Conservation (phyloP, 2,329 filamentous ascomycete genomes). For the Fusarium metavorans region DNA sequence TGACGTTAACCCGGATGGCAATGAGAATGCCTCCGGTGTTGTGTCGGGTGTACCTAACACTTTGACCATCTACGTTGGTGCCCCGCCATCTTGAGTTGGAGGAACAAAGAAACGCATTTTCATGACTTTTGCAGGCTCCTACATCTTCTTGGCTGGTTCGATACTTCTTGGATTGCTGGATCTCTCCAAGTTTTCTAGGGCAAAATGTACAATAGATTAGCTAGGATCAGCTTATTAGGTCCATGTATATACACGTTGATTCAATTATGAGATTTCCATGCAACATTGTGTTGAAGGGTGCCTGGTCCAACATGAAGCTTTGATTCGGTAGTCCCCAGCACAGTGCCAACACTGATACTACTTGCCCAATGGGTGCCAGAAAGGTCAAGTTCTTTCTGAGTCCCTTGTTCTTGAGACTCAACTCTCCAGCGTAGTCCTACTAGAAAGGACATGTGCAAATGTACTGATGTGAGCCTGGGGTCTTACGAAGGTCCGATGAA, state of each 20-base stretch:
- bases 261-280: background rate
- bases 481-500: background rate
- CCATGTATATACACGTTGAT: background rate
- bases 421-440: background rate
- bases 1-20: constrained; percentile 70
- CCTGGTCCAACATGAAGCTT: background rate
- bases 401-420: background rate
- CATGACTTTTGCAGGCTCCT: background rate
- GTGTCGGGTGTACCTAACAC: constrained; percentile 40
- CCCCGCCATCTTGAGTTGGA: constrained; percentile 15
- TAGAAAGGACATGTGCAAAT: background rate
- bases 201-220: background rate
- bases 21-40: constrained; percentile 61
- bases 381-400: background rate
- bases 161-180: background rate
- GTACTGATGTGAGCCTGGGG: background rate
- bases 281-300: background rate
- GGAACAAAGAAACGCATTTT: background rate
- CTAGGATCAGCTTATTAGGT: background rate
- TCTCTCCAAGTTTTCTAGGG: background rate
- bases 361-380: background rate
- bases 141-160: background rate
- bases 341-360: background rate
- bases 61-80: constrained; percentile 47
- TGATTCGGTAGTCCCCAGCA: background rate